These are phyloP conservation scores for Besnoitia besnoiti DNA, from an alignment of 169 alveolate genomes.

Conservation along the genomic window DNA sequence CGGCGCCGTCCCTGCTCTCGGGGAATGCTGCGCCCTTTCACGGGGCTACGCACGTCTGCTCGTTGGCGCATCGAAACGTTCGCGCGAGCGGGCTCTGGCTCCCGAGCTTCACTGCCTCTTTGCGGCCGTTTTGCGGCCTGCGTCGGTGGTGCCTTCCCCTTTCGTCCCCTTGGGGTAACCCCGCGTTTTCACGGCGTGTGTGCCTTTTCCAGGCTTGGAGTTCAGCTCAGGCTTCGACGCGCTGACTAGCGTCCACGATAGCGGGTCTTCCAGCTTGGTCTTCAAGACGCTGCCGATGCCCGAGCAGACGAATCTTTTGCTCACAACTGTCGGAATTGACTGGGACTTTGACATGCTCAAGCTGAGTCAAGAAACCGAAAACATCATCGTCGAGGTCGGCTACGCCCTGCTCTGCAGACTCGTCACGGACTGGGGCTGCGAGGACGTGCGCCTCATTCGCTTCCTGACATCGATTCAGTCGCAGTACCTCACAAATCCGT, in stretches of 20 bases:
- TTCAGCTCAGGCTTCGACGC: background rate
- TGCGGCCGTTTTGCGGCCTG: too few relatives aligned
- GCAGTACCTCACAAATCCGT: slow-evolving; percentile 52
- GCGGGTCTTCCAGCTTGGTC: background rate
- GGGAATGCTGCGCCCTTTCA: too few relatives aligned
- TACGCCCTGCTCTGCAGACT: slow-evolving; percentile 11
- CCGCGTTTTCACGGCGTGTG: background rate
- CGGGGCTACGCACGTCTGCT: too few relatives aligned
- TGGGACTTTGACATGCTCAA: slow-evolving; percentile 46
- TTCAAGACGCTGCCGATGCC: slow-evolving; percentile 40
- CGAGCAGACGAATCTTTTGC: background rate
- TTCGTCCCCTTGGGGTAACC: background rate
- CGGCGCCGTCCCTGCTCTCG: too few relatives aligned
- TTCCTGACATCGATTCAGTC: slow-evolving; percentile 35
- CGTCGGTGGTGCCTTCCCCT: too few relatives aligned
- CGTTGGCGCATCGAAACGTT: too few relatives aligned
- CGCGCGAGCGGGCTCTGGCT: too few relatives aligned
- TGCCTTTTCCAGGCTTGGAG: slow-evolving; percentile 20
- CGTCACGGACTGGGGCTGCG: slow-evolving; percentile 59
- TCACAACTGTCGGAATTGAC: slow-evolving; percentile 18
- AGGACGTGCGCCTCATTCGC: slow-evolving; percentile 12
- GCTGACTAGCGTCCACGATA: background rate
- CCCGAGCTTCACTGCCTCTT: too few relatives aligned
- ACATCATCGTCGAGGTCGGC: slow-evolving; percentile 46
- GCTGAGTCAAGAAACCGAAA: background rate